Evolutionary conservation across 2,329 filamentous ascomycete genomes (phyloP).

Genomic region (Talaromyces sp.): DNA sequence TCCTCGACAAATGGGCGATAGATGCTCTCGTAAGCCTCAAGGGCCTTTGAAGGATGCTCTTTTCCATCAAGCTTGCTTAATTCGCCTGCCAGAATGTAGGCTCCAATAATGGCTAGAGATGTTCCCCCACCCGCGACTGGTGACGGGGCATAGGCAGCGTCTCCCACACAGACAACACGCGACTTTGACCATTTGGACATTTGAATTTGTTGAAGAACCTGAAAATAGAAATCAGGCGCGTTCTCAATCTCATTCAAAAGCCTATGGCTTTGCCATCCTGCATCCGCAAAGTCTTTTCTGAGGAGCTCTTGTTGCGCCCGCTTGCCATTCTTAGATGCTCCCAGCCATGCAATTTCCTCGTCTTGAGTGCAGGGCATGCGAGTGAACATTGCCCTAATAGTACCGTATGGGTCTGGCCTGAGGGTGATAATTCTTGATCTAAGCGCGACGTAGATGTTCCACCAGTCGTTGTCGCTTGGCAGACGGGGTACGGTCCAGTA

Average conservation of each 20-base stretch:
- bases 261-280: slow-evolving; percentile 44
- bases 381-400: slow-evolving; percentile 14
- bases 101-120: slow-evolving; percentile 42
- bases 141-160: slow-evolving; percentile 50
- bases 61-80: not conserved
- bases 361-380: slow-evolving; percentile 33
- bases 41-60: not conserved
- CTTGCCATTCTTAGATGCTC: slow-evolving; percentile 21
- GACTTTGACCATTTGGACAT: slow-evolving; percentile 41
- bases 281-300: slow-evolving; percentile 35
- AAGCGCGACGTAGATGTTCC: slow-evolving; percentile 32
- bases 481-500: slow-evolving; percentile 34
- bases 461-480: slow-evolving; percentile 23
- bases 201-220: slow-evolving; percentile 42
- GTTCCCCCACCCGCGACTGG: slow-evolving; percentile 51
- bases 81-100: slow-evolving; percentile 29
- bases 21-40: not conserved
- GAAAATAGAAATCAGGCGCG: slow-evolving; percentile 43
- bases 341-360: slow-evolving; percentile 36
- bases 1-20: not conserved
- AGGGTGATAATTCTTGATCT: slow-evolving; percentile 33
- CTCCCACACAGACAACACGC: slow-evolving; percentile 49
- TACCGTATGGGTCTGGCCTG: not conserved
- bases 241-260: slow-evolving; percentile 33
- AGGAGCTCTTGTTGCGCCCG: slow-evolving; percentile 37